Base-by-base conservation (phyloP, 345 rosid species). In the Populus pruinosa region DNA sequence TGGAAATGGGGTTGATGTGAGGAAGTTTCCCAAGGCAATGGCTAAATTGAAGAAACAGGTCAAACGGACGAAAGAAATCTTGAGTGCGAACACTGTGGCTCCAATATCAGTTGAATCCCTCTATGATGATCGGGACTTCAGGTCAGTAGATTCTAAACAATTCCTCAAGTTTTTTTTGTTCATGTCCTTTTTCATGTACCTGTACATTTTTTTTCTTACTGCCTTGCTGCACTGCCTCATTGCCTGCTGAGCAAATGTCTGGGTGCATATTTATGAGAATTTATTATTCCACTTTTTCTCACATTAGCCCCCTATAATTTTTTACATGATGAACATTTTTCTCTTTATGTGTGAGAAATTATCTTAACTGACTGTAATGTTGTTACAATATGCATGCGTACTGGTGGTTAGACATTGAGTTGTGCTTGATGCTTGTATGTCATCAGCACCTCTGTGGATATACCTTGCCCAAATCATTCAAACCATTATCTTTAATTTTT, bases 41-140 rank as follows among this genome's bases (percentile, higher is more conserved):
- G 99, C 99, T 84, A 96, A 96, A 85, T 80, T 96, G 80, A 96
- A 96, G 88, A 96, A 96, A 77, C 99, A 94, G 88, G 97, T 96
- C 66, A 96, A 94, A 83, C 98, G 99, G 23, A 94, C 99, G 18
- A 96, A 96, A 83, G 99, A 94, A 86, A 94, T 96, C 73, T 78
- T 96, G 82, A 96, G 99, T 85, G 99, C 99, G 56, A 96, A 96
- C 83, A 86, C 92, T 59, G 81, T 67, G 39, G 98, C 99, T 78
- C 97, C 96, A 35, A 90, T 96, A 82, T 96, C 99, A 36, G 97
- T 94, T 68, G 99, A 96, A 80, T 93, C 99, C 59, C 90, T 96
- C 43, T 87, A 90, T 71, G 99, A 90, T 84, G 99, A 96, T 80
- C 85, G 84, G 21, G 99, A 96, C 84, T 96, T 94, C 88, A 94